These are phyloP conservation scores for Malassezia globosa DNA, from an alignment of 1,284 basidiomycete genomes.

Conservation along the genomic window DNA sequence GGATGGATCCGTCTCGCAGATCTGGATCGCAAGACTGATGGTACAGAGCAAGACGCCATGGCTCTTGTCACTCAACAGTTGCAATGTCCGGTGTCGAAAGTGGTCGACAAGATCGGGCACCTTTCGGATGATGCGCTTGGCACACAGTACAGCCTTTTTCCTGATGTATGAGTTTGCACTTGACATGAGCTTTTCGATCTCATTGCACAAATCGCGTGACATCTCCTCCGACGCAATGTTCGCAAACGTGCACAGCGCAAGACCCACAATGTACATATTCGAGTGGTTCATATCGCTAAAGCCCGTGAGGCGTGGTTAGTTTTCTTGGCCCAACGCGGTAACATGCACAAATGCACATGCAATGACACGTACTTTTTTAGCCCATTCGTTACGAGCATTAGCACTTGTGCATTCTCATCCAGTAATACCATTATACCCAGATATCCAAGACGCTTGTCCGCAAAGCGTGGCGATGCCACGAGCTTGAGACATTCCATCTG, in stretches of 20 bases:
- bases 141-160: conserved; percentile 95
- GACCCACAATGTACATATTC: conserved; percentile 96
- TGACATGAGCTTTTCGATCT: conserved; percentile 92
- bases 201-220: conserved; percentile 49
- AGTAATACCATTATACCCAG: conserved; percentile 93
- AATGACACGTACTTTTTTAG: conserved; percentile 73
- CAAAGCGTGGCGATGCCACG: conserved; percentile 91
- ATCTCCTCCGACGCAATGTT: conserved; percentile 83
- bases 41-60: conserved; percentile 89
- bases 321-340: too few relatives aligned
- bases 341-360: background rate
- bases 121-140: conserved; percentile 87
- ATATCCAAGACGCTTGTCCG: conserved; percentile 93
- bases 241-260: conserved; percentile 94
- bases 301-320: too few relatives aligned
- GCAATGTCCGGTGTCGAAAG: conserved; percentile 76
- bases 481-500: conserved; percentile 99
- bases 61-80: conserved; percentile 85
- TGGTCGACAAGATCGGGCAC: conserved; percentile 93
- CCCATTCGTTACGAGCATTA: conserved; percentile 95
- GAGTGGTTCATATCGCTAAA: conserved; percentile 98
- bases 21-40: conserved; percentile 87
- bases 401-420: conserved; percentile 94
- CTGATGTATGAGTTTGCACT: conserved; percentile 98
- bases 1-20: conserved; percentile 68